Conservation (phyloP, 768 basidiomycete genomes). For the Auriscalpium vulgare region DNA sequence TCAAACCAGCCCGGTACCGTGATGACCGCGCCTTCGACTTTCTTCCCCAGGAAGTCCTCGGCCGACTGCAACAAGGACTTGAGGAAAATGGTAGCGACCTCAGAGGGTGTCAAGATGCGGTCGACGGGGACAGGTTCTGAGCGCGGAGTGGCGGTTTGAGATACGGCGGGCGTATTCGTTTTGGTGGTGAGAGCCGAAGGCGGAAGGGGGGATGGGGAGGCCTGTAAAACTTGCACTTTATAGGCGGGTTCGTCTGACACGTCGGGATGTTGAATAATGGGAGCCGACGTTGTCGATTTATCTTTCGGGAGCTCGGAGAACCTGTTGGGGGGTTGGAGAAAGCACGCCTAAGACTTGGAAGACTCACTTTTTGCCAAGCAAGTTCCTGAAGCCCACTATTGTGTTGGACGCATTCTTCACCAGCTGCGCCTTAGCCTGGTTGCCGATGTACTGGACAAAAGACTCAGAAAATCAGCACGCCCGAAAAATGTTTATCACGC, state of each 20-base stretch:
- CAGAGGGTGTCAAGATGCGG: conserved; percentile 73
- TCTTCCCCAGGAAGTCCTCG: conserved; percentile 81
- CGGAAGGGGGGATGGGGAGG: conserved; percentile 64
- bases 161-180: conserved; percentile 54
- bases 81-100: conserved; percentile 82
- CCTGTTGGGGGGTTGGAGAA: conserved; percentile 28
- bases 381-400: conserved; percentile 88
- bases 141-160: conserved; percentile 61
- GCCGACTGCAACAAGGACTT: conserved; percentile 79
- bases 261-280: conserved; percentile 71
- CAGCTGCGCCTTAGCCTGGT: conserved; percentile 87
- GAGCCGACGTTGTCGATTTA: conserved; percentile 46
- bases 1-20: conserved; percentile 74
- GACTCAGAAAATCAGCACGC: not conserved
- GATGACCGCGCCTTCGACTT: conserved; percentile 75
- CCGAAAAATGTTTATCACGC: conserved; percentile 23
- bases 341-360: not conserved
- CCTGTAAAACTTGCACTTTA: conserved; percentile 72
- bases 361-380: conserved; percentile 86
- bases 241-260: conserved; percentile 70
- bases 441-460: conserved; percentile 78
- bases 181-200: conserved; percentile 37
- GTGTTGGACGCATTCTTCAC: conserved; percentile 94
- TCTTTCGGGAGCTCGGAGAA: conserved; percentile 68
- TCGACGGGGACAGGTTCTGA: conserved; percentile 59